These are phyloP conservation scores for Fusarium transvaalense DNA, from an alignment of 2,329 filamentous ascomycete genomes.

Conservation along the genomic window DNA sequence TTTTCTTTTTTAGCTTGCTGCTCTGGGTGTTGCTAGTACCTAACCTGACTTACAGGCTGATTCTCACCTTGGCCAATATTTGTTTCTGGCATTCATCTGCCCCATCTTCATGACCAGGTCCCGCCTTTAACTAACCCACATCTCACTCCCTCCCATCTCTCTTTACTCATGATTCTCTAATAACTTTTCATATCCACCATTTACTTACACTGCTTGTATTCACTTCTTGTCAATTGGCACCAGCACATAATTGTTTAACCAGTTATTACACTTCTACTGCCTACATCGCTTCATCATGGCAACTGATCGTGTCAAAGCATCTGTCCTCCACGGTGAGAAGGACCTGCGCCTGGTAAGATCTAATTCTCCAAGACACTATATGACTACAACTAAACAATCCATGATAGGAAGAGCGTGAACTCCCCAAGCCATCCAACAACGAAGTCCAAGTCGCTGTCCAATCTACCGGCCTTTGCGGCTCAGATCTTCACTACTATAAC, in stretches of 20 bases:
- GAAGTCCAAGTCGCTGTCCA: slow-evolving; percentile 67
- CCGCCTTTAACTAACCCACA: slow-evolving; percentile 29
- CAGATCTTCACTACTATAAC: slow-evolving; percentile 75
- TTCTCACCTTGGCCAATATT: slow-evolving; percentile 19
- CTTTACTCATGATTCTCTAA: slow-evolving; percentile 14
- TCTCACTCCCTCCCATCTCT: slow-evolving; percentile 30
- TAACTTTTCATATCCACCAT: slow-evolving; percentile 16
- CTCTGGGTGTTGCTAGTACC: background rate
- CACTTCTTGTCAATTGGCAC: background rate
- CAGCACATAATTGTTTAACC: slow-evolving; percentile 2
- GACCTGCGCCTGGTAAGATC: slow-evolving; percentile 63
- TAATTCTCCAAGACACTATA: background rate
- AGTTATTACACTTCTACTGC: background rate
- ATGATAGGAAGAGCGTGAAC: slow-evolving; percentile 65
- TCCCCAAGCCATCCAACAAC: slow-evolving; percentile 65
- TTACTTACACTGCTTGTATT: background rate
- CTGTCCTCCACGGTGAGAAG: slow-evolving; percentile 66
- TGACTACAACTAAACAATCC: background rate
- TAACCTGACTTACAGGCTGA: background rate
- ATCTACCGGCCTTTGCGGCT: slow-evolving; percentile 73
- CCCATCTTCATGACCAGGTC: slow-evolving; percentile 13
- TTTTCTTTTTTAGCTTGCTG: background rate
- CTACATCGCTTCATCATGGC: slow-evolving; percentile 41
- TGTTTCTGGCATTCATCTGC: slow-evolving; percentile 15
- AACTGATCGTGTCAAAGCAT: slow-evolving; percentile 58